Evolutionary conservation across 768 basidiomycete genomes (phyloP).

Genomic region (Boletus edulis): DNA sequence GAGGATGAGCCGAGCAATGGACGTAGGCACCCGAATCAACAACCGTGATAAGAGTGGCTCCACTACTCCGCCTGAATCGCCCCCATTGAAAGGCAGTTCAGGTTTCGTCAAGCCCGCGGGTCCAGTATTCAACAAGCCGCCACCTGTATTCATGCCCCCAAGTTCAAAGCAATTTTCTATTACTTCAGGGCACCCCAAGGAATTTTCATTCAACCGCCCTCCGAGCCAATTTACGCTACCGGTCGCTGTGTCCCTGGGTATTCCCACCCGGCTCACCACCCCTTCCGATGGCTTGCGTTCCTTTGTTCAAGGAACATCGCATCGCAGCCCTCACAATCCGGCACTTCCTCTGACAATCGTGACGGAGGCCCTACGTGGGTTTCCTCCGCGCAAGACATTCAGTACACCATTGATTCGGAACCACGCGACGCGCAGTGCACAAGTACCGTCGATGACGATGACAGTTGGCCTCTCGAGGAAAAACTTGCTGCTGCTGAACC

Average conservation of each 20-base stretch:
- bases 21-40: constrained; percentile 1
- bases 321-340: constrained; percentile 57
- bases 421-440: constrained; percentile 12
- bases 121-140: constrained; percentile 61
- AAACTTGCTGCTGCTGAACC: constrained; percentile 51
- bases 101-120: constrained; percentile 36
- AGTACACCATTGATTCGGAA: constrained; percentile 43
- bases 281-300: constrained; percentile 14
- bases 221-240: constrained; percentile 42
- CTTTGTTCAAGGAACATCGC: constrained; percentile 30
- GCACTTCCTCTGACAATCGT: constrained; percentile 46
- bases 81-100: constrained; percentile 32
- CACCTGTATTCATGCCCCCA: constrained; percentile 28
- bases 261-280: constrained; percentile 36
- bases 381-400: constrained; percentile 59
- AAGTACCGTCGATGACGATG: constrained; percentile 42
- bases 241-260: constrained; percentile 44
- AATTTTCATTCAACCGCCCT: constrained; percentile 35
- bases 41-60: constrained; percentile 40
- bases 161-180: constrained; percentile 14
- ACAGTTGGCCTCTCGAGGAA: constrained; percentile 76
- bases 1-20: constrained; percentile 15
- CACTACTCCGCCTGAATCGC: constrained; percentile 59
- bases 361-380: constrained; percentile 51
- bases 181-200: constrained; percentile 22